A percentile compares a stretch with the other conserved stretches of the same genome.
Evolutionary conservation across 2,329 filamentous ascomycete genomes (phyloP).

Genomic region (Magnaporthales sp.): DNA sequence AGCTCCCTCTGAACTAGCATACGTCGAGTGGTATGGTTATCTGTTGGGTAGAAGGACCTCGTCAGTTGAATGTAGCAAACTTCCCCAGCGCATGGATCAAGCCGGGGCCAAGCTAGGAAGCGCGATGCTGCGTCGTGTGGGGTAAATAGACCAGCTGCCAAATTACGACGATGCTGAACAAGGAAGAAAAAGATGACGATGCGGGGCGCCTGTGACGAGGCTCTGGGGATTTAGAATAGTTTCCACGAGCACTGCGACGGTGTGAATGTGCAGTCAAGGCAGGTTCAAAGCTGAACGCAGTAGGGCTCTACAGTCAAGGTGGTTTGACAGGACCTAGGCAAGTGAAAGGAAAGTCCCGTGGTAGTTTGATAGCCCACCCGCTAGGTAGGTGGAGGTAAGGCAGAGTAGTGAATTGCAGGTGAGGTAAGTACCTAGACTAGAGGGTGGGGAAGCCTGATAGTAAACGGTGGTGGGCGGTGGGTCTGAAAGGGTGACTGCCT

Average conservation of each 20-base stretch:
- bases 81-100: constrained; percentile 6
- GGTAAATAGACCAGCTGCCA: not conserved
- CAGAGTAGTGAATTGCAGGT: not conserved
- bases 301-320: not conserved
- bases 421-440: not conserved
- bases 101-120: constrained; percentile 7
- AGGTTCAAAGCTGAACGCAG: not conserved
- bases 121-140: not conserved
- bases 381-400: not conserved
- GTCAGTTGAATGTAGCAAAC: constrained; percentile 11
- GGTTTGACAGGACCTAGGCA: not conserved
- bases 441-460: not conserved
- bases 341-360: not conserved
- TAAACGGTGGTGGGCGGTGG: not conserved
- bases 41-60: constrained; percentile 15
- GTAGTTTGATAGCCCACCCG: not conserved
- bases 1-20: constrained; percentile 44
- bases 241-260: not conserved
- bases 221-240: not conserved
- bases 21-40: constrained; percentile 24
- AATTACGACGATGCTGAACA: not conserved
- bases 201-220: not conserved
- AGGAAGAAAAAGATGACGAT: not conserved
- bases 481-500: not conserved
- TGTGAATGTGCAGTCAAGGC: not conserved